These are phyloP conservation scores for Pachyrhizus erosus DNA, from an alignment of 306 rosid species.

Conservation along the genomic window DNA sequence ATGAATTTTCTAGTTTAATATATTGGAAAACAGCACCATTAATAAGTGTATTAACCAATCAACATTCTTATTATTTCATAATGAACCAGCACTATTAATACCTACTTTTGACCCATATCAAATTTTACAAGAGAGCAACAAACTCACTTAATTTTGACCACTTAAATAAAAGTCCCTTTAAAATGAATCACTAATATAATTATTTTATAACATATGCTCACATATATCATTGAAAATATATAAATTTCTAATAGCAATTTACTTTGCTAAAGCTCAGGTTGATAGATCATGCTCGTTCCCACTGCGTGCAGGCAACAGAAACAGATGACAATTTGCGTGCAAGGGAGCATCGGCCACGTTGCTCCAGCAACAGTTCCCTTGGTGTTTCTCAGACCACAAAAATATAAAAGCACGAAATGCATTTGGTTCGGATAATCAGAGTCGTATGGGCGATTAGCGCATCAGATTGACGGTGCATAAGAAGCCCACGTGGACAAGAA, in stretches of 20 bases:
- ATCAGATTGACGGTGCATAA: constrained; percentile 48
- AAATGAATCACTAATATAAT: not conserved
- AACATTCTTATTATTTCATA: too few relatives aligned
- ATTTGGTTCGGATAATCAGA: constrained; percentile 57
- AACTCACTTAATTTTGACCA: not conserved
- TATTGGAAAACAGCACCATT: too few relatives aligned
- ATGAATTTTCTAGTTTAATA: too few relatives aligned
- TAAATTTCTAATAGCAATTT: not conserved
- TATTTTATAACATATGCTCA: not conserved
- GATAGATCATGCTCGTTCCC: constrained; percentile 40
- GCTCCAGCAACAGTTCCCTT: constrained; percentile 44
- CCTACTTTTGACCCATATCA: not conserved
- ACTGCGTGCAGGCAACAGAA: constrained; percentile 50
- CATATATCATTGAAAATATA: not conserved
- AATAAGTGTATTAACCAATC: too few relatives aligned
- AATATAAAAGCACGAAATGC: constrained; percentile 29
- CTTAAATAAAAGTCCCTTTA: not conserved
- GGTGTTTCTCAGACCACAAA: constrained; percentile 48
- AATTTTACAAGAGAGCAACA: not conserved
- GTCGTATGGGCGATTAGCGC: constrained; percentile 13
- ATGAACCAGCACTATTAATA: too few relatives aligned
- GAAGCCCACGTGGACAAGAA: constrained; percentile 48
- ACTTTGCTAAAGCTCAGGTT: not conserved
- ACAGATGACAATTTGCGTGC: constrained; percentile 54
- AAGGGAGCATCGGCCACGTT: constrained; percentile 57